Evolutionary conservation across 768 basidiomycete genomes (phyloP), one percentile per base, ranked within the genome.

Genomic region (Phylloporus arenicola): DNA sequence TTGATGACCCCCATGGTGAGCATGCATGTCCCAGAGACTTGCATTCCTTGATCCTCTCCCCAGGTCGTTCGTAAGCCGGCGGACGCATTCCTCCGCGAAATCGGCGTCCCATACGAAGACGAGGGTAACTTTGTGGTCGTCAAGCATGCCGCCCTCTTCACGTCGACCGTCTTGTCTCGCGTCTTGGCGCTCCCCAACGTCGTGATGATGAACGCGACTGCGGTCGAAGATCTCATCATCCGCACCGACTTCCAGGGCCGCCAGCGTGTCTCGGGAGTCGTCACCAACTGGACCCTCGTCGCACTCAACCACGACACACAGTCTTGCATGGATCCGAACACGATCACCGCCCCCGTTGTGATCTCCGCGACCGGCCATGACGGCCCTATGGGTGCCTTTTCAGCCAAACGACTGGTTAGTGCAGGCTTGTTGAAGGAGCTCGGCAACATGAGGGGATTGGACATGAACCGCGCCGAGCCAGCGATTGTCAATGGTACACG

Each of bases 381-480:
- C 54, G 84, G 84, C 1, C 82, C 82, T 3, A 87, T 88, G 81
- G 87, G 87, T 39, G 86, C 86, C 3, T 89, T 89, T 71, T 82
- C 81, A 12, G 87, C 87, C 53, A 89, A 88, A 68, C 75, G 87
- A 33, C 75, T 89, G 48, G 85, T 86, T 39, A 85, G 84, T 59
- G 77, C 82, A 35, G 86, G 86, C n/a, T 66, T 88, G 57, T 67
- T 81, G 56, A 83, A 83, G 67, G 80, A 83, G 65, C 75, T 88
- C 29, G 86, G 86, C 8, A 85, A 88, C 64, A 89, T 88, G 87
- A 74, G 82, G 35, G 84, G 84, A 10, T 70, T 89, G 54, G 86
- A 88, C 70, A 89, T 88, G 87, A 83, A 79, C 64, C 80, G 82
- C 37, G 82, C 86, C n/a, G 86, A 88, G 65, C 84, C 86, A 4